Evolutionary conservation across 495 filamentous ascomycete genomes (phyloP).

Genomic region (Aspergillus cavernicola): DNA sequence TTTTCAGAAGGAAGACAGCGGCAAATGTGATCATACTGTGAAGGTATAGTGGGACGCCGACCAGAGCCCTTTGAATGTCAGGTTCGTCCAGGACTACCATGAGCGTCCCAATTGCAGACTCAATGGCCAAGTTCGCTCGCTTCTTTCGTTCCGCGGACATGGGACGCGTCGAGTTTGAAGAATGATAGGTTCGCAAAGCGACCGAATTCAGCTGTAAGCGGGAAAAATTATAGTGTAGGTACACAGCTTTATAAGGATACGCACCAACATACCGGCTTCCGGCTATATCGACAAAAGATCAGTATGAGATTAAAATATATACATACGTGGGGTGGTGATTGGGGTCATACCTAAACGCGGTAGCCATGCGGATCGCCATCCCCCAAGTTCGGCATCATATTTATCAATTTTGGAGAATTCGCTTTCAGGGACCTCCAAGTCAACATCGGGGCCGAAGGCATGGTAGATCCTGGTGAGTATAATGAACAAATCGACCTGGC

Average conservation of each 20-base stretch:
- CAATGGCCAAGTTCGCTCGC: constrained; percentile 51
- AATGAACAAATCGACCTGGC: constrained; percentile 57
- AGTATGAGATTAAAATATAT: not conserved
- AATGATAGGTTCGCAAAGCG: constrained; percentile 52
- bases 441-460: constrained; percentile 55
- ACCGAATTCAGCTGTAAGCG: constrained; percentile 57
- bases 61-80: constrained; percentile 48
- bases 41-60: constrained; percentile 51
- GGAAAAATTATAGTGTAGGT: constrained; percentile 52
- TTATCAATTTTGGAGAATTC: constrained; percentile 42
- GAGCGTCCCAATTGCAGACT: constrained; percentile 50
- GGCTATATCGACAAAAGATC: constrained; percentile 29
- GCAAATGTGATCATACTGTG: constrained; percentile 58
- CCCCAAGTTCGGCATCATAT: constrained; percentile 41
- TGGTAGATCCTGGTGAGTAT: constrained; percentile 56
- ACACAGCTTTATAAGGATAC: constrained; percentile 51
- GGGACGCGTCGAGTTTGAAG: constrained; percentile 41
- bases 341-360: constrained; percentile 41
- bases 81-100: constrained; percentile 45
- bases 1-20: constrained; percentile 52
- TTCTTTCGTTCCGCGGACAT: constrained; percentile 52
- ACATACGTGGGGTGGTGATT: not conserved
- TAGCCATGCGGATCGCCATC: constrained; percentile 48
- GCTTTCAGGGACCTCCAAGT: constrained; percentile 47
- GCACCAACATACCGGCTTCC: constrained; percentile 49